phyloP scores from a whole-genome alignment of 441 rosid genomes.

The Gossypium trilobum region DNA sequence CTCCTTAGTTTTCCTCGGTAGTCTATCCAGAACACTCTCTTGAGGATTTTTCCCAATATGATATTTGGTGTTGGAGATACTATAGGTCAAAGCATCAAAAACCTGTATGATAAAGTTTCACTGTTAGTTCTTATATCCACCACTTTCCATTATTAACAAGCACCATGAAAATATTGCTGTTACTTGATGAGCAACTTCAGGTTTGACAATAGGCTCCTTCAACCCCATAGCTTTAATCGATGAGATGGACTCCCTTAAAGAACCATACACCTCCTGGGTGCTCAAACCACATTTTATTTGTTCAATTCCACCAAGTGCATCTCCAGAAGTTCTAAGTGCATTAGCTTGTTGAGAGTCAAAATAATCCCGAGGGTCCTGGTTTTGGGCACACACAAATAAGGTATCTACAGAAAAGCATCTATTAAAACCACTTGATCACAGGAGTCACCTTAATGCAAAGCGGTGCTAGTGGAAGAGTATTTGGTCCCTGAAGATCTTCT shows the following conservation, averaged over 20 bases:
- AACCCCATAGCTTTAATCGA: conserved; percentile 45
- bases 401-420: conserved; percentile 4
- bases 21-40: conserved; percentile 63
- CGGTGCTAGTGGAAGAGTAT: conserved; percentile 57
- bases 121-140: conserved; percentile 6
- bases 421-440: conserved; percentile 5
- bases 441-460: conserved; percentile 72
- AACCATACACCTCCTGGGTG: conserved; percentile 55
- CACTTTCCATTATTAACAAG: not conserved
- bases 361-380: conserved; percentile 91
- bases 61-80: conserved; percentile 69
- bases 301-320: conserved; percentile 32
- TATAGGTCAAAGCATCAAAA: conserved; percentile 56
- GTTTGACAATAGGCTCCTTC: conserved; percentile 54
- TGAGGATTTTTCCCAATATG: conserved; percentile 60
- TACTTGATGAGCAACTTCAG: conserved; percentile 72
- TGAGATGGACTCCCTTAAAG: conserved; percentile 56
- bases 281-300: conserved; percentile 33
- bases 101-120: conserved; percentile 41
- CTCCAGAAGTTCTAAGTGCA: conserved; percentile 47
- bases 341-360: conserved; percentile 89
- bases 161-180: not conserved
- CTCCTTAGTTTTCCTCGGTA: conserved; percentile 58
- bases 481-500: conserved; percentile 78
- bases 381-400: conserved; percentile 18